These are phyloP conservation scores for Pisolithus thermaeus DNA, from an alignment of 1,284 basidiomycete genomes.

Conservation along the genomic window DNA sequence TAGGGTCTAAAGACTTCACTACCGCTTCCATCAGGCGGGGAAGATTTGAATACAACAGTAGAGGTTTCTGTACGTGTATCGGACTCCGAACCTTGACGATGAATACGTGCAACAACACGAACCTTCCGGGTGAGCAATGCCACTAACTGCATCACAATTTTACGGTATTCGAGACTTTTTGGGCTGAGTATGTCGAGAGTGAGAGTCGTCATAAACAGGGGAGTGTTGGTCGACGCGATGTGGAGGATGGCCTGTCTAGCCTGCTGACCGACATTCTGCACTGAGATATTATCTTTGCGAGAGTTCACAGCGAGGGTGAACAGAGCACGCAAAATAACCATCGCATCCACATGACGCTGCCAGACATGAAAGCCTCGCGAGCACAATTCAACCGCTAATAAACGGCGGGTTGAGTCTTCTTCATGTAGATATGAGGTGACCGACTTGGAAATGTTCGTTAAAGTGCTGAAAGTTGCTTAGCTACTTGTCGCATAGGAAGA, in stretches of 20 bases:
- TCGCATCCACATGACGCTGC: constrained; percentile 92
- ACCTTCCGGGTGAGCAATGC: constrained; percentile 92
- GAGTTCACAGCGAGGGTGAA: constrained; percentile 75
- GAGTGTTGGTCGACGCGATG: constrained; percentile 80
- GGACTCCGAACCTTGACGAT: not conserved
- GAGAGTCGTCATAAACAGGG: constrained; percentile 93
- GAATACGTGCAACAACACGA: constrained; percentile 2
- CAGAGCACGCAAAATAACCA: constrained; percentile 82
- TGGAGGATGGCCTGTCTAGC: constrained; percentile 81
- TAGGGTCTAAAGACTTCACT: constrained; percentile 94
- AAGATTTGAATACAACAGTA: constrained; percentile 81
- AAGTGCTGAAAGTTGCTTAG: constrained; percentile 43
- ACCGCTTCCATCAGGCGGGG: constrained; percentile 92
- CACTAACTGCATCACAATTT: constrained; percentile 88
- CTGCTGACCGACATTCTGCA: constrained; percentile 56
- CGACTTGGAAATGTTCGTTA: constrained; percentile 82
- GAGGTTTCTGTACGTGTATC: constrained; percentile 55
- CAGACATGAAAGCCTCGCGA: constrained; percentile 88
- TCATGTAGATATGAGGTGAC: constrained; percentile 75
- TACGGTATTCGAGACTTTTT: constrained; percentile 72
- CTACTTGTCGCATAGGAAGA: not conserved
- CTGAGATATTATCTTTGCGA: constrained; percentile 61
- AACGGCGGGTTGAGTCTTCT: constrained; percentile 56
- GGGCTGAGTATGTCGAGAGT: constrained; percentile 88
- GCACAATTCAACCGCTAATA: constrained; percentile 85